These are phyloP conservation scores for Coemansia sp. DNA, from an alignment of 192 early-diverging fungal genomes.

Conservation along the genomic window DNA sequence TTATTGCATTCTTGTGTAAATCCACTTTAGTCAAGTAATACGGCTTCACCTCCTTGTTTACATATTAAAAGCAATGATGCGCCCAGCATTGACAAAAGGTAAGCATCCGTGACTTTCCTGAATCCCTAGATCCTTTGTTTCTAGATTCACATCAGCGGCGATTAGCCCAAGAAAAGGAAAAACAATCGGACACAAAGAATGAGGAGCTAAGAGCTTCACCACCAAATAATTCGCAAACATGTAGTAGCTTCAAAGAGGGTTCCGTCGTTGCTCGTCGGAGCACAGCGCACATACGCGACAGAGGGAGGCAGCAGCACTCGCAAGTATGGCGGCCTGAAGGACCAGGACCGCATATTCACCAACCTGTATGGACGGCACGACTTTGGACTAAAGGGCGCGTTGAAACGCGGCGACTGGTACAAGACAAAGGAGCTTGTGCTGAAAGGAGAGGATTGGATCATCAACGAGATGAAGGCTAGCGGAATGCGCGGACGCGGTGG, in stretches of 20 bases:
- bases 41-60: neutral
- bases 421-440: constrained; percentile 97
- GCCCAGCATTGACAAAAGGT: constrained; percentile 19
- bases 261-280: neutral
- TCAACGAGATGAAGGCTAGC: constrained; percentile 95
- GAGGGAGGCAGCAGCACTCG: constrained; percentile 29
- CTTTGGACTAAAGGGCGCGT: constrained; percentile 81
- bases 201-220: too few species aligned
- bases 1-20: constrained; percentile 1
- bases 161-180: too few species aligned
- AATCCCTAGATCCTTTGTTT: too few species aligned
- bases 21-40: neutral
- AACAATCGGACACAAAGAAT: too few species aligned
- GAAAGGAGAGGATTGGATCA: constrained; percentile 97
- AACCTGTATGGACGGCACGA: constrained; percentile 95
- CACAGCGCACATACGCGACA: constrained; percentile 27
- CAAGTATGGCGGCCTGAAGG: constrained; percentile 71
- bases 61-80: constrained; percentile 17
- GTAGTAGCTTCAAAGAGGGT: neutral
- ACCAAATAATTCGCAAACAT: neutral
- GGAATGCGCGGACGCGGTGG: constrained; percentile 94
- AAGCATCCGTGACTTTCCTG: neutral
- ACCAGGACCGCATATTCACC: constrained; percentile 97
- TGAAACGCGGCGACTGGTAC: constrained; percentile 98
- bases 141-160: too few species aligned